A percentile compares a stretch with the other conserved stretches of the same genome.
Evolutionary conservation across 2,329 filamentous ascomycete genomes (phyloP).

Genomic region (Fusarium sacchari): DNA sequence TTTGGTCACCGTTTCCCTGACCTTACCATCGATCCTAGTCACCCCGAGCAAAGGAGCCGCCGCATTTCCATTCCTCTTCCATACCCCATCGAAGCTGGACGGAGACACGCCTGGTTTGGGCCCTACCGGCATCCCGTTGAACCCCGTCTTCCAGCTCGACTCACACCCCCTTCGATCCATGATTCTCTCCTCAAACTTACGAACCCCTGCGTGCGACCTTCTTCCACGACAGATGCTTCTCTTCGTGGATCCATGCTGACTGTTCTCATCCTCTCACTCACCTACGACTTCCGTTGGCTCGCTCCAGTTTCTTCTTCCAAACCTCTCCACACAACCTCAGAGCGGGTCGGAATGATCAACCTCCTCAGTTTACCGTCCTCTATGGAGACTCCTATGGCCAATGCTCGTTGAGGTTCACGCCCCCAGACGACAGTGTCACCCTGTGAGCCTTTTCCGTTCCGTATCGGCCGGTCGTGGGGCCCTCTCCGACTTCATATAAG

Average conservation of each 20-base stretch:
- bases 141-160: constrained; percentile 32
- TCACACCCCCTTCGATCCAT: constrained; percentile 40
- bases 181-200: constrained; percentile 33
- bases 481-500: constrained; percentile 41
- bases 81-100: constrained; percentile 40
- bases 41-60: constrained; percentile 45
- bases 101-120: constrained; percentile 29
- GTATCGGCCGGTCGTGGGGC: constrained; percentile 36
- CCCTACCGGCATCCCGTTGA: constrained; percentile 26
- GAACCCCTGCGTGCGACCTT: constrained; percentile 37
- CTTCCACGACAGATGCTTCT: constrained; percentile 37
- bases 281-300: constrained; percentile 40
- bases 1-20: constrained; percentile 31
- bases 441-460: constrained; percentile 34
- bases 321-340: constrained; percentile 46
- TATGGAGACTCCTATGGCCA: constrained; percentile 48
- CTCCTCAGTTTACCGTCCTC: constrained; percentile 45
- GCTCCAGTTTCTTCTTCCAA: constrained; percentile 36
- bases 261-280: constrained; percentile 36
- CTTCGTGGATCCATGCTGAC: constrained; percentile 42
- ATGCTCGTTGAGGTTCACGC: constrained; percentile 43
- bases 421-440: constrained; percentile 38
- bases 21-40: constrained; percentile 39
- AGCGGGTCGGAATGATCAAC: constrained; percentile 52
- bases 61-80: constrained; percentile 43